Evolutionary conservation across 192 early-diverging fungal species (phyloP), one percentile per base, ranked within the genome.

Genomic region (Paraglomus occultum): DNA sequence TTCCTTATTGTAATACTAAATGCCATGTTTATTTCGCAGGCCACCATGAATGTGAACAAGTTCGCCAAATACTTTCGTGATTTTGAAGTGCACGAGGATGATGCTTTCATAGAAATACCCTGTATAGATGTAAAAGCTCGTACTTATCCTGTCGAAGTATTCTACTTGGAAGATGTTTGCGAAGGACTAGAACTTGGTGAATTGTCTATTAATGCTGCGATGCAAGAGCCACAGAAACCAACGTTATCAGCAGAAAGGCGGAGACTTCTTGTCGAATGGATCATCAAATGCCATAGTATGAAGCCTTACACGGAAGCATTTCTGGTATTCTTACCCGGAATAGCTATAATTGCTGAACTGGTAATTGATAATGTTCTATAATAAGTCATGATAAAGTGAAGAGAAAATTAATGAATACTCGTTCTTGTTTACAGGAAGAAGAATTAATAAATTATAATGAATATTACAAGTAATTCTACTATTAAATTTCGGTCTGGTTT

Each of bases 321-420:
- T 58, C 44, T 75, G 8, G 72, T 75, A 44, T 75, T 75, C 67
- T 14, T 75, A 4, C 71, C 73, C 14, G 73, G 73, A n/a, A 71
- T 75, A 39, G 64, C 70, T 4, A 22, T 73, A 42, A 75, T 75
- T 31, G 55, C 60, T 31, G 73, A 75, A 54, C 12, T 75, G 40
- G 72, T 67, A 48, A 57, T 43, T 31, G 31, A 31, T 31, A 31
- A 31, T 31, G 3, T 31, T 31, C 31, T 31, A 17, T 18, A 17
- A 52, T 52, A 52, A 52, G 51, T 39, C 15, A 14, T 40, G 17
- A 58, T 14, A 14, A 14, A 31, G 31, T 31, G 31, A 31, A n/a
- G 31, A 14, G 31, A 23, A 58, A 39, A 40, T 58, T 58, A 14
- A 51, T 58, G 17, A 12, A 40, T 17, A 58, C 42, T 39, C 55